Evolutionary conservation across 352 stramenopile genomes (phyloP).

Genomic region (Globisporangium spinosum): DNA sequence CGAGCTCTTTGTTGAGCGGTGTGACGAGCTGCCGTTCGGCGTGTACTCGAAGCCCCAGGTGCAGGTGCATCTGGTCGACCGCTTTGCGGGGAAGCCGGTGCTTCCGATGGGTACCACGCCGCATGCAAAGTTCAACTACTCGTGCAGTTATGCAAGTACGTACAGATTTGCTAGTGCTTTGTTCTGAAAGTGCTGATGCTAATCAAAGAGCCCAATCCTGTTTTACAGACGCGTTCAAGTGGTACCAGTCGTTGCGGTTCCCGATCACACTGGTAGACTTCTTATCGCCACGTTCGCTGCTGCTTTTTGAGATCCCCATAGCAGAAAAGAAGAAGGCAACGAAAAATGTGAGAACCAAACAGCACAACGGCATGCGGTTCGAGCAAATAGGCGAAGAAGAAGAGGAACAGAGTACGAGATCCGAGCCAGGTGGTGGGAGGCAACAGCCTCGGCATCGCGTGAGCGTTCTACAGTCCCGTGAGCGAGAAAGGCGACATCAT

Average conservation of each 20-base stretch:
- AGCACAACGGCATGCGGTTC: slow-evolving; percentile 20
- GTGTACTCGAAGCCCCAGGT: slow-evolving; percentile 41
- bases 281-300: slow-evolving; percentile 33
- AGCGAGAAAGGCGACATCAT: slow-evolving; percentile 44
- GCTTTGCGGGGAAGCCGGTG: slow-evolving; percentile 44
- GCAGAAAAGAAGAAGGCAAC: slow-evolving; percentile 18
- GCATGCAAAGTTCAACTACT: slow-evolving; percentile 14
- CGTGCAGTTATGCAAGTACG: slow-evolving; percentile 14
- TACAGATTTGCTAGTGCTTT: neutral
- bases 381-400: slow-evolving; percentile 18
- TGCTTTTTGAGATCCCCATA: slow-evolving; percentile 42
- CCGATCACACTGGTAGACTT: slow-evolving; percentile 31
- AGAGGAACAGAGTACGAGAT: slow-evolving; percentile 1
- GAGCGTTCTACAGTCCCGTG: slow-evolving; percentile 61
- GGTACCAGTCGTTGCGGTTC: slow-evolving; percentile 39
- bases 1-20: slow-evolving; percentile 36
- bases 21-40: slow-evolving; percentile 52
- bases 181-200: neutral
- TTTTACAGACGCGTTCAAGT: slow-evolving; percentile 45
- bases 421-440: neutral
- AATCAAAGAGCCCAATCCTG: neutral
- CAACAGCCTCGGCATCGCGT: slow-evolving; percentile 27
- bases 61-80: slow-evolving; percentile 43
- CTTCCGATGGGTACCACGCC: slow-evolving; percentile 25
- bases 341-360: slow-evolving; percentile 5